A percentile compares a stretch with the other conserved stretches of the same genome.
Conservation (phyloP, 306 rosid genomes). For the Luffa aegyptiaca region DNA sequence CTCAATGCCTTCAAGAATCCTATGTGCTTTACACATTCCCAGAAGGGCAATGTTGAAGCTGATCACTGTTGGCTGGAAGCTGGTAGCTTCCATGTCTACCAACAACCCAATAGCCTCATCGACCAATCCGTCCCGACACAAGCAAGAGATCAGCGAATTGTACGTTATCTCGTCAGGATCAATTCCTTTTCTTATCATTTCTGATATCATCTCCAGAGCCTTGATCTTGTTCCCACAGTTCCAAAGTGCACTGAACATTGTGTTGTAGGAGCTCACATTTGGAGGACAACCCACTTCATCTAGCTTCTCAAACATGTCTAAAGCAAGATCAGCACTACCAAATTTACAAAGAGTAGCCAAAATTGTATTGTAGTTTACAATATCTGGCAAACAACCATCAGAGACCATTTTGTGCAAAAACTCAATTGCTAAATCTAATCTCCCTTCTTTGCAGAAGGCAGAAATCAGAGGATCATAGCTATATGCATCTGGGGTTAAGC, state of each 20-base stretch:
- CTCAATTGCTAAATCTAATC: conserved; percentile 52
- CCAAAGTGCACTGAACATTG: conserved; percentile 77
- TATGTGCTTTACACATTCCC: conserved; percentile 62
- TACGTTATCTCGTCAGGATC: conserved; percentile 71
- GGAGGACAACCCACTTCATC: conserved; percentile 75
- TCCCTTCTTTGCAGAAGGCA: conserved; percentile 61
- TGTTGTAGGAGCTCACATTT: conserved; percentile 70
- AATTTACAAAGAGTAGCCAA: conserved; percentile 60
- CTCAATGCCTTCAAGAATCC: conserved; percentile 56
- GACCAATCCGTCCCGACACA: conserved; percentile 90
- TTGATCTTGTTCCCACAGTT: conserved; percentile 47
- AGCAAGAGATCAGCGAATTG: conserved; percentile 59
- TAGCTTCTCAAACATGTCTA: conserved; percentile 57
- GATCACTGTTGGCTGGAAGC: conserved; percentile 42
- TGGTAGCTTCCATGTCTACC: conserved; percentile 52
- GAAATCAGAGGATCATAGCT: conserved; percentile 77
- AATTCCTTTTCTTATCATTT: conserved; percentile 50
- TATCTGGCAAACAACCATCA: conserved; percentile 69
- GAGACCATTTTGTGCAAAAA: conserved; percentile 60
- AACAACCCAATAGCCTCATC: conserved; percentile 69
- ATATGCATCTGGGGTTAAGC: conserved; percentile 62
- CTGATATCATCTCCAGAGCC: conserved; percentile 56
- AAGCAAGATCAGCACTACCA: conserved; percentile 57
- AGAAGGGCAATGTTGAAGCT: conserved; percentile 67
- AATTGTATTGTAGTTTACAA: conserved; percentile 68